Percentiles rank a stretch among this genome's conserved stretches.
Evolutionary conservation across 495 filamentous ascomycete genomes (phyloP).

Genomic region (Aspergillus nanangensis): DNA sequence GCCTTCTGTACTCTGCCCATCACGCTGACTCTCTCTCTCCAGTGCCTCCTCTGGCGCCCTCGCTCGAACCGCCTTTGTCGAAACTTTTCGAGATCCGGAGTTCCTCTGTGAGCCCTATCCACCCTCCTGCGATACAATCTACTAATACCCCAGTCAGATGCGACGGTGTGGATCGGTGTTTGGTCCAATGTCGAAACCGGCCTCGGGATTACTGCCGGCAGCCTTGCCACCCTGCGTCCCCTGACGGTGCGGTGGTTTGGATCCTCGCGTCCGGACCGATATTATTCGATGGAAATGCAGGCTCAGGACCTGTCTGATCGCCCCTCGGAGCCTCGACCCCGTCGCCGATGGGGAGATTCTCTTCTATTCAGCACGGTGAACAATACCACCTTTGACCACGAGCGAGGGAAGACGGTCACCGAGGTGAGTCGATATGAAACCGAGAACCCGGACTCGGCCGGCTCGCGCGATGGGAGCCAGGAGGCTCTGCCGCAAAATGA

Average conservation of each 20-base stretch:
- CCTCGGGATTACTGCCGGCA: slow-evolving; percentile 8
- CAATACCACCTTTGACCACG: not conserved
- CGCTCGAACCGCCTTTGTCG: not conserved
- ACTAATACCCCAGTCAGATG: not conserved
- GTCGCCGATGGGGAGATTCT: not conserved
- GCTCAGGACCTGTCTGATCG: not conserved
- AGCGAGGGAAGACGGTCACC: not conserved
- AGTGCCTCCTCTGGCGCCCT: not conserved
- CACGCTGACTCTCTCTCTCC: too few relatives aligned
- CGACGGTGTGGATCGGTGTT: not conserved
- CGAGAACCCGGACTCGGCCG: not conserved
- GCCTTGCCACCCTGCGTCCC: slow-evolving; percentile 6
- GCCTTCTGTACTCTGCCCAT: too few relatives aligned
- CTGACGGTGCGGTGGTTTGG: not conserved
- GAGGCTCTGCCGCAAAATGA: not conserved
- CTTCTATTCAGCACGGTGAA: not conserved
- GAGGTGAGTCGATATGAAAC: not conserved
- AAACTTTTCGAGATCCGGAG: slow-evolving; percentile 3
- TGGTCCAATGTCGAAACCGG: slow-evolving; percentile 10
- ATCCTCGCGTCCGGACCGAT: not conserved
- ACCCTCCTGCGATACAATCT: not conserved
- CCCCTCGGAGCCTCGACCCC: not conserved
- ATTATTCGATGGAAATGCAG: not conserved
- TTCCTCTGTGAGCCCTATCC: not conserved
- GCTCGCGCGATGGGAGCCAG: not conserved